Evolutionary conservation across 805 yeast species (phyloP).

Genomic region (Wickerhamomyces subpelliculosus): DNA sequence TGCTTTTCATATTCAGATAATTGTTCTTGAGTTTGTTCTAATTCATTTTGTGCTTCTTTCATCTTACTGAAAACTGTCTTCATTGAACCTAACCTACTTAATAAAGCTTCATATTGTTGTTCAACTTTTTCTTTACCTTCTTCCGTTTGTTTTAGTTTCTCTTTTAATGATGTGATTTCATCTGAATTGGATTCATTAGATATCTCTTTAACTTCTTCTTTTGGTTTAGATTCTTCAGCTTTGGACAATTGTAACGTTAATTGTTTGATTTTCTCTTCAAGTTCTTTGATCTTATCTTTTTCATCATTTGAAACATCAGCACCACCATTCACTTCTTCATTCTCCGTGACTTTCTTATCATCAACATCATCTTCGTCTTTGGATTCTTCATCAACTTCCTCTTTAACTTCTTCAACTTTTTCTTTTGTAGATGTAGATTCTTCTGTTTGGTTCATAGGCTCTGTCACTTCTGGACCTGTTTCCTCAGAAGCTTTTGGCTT

Average conservation of each 20-base stretch:
- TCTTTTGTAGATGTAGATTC: too few species aligned
- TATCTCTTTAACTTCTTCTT: not conserved
- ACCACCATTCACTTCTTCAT: not conserved
- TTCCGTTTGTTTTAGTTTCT: constrained; percentile 28
- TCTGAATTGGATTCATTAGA: not conserved
- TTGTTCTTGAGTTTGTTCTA: constrained; percentile 48
- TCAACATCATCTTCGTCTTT: not conserved
- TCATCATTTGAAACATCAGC: not conserved
- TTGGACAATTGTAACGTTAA: constrained; percentile 7
- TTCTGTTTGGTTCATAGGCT: too few species aligned
- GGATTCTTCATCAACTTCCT: not conserved
- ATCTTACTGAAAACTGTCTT: constrained; percentile 64
- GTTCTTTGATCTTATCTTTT: not conserved
- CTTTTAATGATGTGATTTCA: constrained; percentile 15
- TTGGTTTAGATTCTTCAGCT: constrained; percentile 1
- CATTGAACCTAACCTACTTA: constrained; percentile 65
- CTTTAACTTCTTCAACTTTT: not conserved
- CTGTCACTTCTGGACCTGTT: constrained; percentile 1
- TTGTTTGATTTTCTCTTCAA: constrained; percentile 8
- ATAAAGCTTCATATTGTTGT: constrained; percentile 51
- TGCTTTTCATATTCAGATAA: constrained; percentile 40
- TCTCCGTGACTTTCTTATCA: not conserved
- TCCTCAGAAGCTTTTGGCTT: not conserved
- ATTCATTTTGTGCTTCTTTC: constrained; percentile 61
- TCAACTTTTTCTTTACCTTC: constrained; percentile 53